Evolutionary conservation across 2,329 filamentous ascomycete species (phyloP), one percentile per base, ranked within the genome.

Genomic region (Ophiostoma sp.): DNA sequence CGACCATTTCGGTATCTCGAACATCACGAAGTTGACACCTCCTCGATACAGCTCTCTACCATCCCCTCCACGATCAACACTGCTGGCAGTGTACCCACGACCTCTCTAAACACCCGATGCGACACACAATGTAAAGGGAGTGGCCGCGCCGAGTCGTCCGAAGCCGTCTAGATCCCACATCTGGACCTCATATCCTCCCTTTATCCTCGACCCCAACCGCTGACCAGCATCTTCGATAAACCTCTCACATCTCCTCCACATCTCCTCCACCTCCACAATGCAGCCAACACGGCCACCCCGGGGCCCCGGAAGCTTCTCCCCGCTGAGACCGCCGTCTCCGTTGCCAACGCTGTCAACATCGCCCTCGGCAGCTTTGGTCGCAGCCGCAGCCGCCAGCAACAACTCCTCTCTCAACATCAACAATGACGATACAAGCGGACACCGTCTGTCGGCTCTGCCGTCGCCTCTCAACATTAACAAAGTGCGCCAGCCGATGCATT

Each of bases 291-390:
- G 84, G 77, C 83, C 72, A 74, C 82, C 83, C 63, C 83, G 85
- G 75, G 85, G 84, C 74, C 86, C 86, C 36, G 87, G 87, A 75
- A 87, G 86, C 83, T 89, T 89, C 82, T 86, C 87, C 74, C 85
- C 87, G 74, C 80, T 88, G 75, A 82, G 85, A 61, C 77, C 79
- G 33, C 69, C 71, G 3, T 69, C 74, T 5, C 59, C 69, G 12
- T 15, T 61, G 12, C n/a, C n/a, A 3, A 22, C 8, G 33, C 8
- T 42, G 31, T 45, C 61, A 12, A 28, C 42, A 3, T 25, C 63
- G n/a, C 45, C 73, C 6, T 55, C 73, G 15, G 59, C 73, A 0
- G 55, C 68, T 39, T 39, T 73, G 1, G 66, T 72, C 1, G 68
- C 69, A 78, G 75, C 77, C 76, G 77, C 75, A 74, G 75, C 70